These are phyloP conservation scores for Posidonia australis DNA, from an alignment of 106 monocot species.

Conservation along the genomic window DNA sequence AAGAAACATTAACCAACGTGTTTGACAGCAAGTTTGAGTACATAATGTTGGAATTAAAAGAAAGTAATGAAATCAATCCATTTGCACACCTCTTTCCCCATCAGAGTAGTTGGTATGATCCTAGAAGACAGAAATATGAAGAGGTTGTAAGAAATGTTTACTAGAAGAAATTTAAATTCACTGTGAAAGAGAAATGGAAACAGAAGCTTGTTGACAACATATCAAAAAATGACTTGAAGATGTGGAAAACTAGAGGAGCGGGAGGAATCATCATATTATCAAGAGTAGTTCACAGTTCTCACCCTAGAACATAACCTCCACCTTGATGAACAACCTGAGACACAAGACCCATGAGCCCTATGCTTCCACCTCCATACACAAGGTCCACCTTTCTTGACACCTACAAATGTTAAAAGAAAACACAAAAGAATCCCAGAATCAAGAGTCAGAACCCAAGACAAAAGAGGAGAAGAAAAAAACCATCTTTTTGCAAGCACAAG, in stretches of 20 bases:
- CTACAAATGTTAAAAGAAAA: constrained; percentile 11
- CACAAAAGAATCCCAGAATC: no score
- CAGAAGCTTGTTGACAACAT: not conserved
- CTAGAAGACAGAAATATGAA: constrained; percentile 11
- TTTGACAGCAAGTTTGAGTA: no score
- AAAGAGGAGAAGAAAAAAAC: constrained; percentile 1
- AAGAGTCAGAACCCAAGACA: not conserved
- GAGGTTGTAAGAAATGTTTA: no score
- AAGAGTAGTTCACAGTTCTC: not conserved
- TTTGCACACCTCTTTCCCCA: constrained; percentile 45
- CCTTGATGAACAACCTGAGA: constrained; percentile 50
- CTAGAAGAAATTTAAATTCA: not conserved
- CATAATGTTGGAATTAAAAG: no score
- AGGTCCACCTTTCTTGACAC: constrained; percentile 55
- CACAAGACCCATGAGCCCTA: constrained; percentile 64
- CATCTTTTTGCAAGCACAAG: not conserved
- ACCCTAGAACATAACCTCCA: constrained; percentile 68
- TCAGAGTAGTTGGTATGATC: constrained; percentile 48
- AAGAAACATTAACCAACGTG: no score
- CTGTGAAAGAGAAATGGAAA: not conserved
- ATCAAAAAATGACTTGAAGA: not conserved
- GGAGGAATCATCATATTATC: no score
- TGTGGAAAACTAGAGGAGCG: no score
- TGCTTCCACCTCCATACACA: constrained; percentile 69
- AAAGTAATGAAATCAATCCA: not conserved